These are phyloP conservation scores for Auriculariales sp. DNA, from an alignment of 768 basidiomycete genomes.

Conservation along the genomic window DNA sequence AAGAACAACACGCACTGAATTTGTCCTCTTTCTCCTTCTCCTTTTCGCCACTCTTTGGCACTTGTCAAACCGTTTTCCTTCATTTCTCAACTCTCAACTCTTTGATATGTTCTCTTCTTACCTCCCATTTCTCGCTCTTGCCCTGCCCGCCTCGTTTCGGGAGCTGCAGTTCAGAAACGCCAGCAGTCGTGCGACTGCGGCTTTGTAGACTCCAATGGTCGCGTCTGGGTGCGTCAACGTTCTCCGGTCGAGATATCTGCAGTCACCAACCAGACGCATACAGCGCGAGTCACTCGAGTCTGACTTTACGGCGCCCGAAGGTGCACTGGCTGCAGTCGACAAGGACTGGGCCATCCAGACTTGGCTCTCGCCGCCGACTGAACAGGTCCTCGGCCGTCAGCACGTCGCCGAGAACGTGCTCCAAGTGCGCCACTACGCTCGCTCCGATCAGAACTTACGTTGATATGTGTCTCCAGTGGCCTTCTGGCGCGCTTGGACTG, in stretches of 20 bases:
- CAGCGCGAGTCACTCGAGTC: constrained; percentile 8
- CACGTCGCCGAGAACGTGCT: not conserved
- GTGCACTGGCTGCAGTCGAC: constrained; percentile 3
- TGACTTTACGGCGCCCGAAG: constrained; percentile 4
- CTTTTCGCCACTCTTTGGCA: too few species aligned
- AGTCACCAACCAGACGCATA: not conserved
- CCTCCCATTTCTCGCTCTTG: too few species aligned
- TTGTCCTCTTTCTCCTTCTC: too few species aligned
- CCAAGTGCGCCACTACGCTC: not conserved
- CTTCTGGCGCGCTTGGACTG: constrained; percentile 8
- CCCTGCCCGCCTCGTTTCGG: too few species aligned
- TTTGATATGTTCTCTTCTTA: too few species aligned
- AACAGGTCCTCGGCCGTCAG: not conserved
- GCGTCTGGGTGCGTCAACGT: constrained; percentile 8
- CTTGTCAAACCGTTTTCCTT: too few species aligned
- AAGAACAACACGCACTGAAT: too few species aligned
- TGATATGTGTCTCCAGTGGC: not conserved
- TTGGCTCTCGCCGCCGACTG: not conserved
- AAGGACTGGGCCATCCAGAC: constrained; percentile 3
- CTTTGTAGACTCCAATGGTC: constrained; percentile 6
- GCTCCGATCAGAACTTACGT: not conserved
- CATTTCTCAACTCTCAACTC: too few species aligned
- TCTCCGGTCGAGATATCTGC: not conserved
- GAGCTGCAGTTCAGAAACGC: too few species aligned
- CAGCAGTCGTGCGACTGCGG: constrained; percentile 5